A percentile compares a stretch with the other conserved stretches of the same genome.
Evolutionary conservation across 2,329 filamentous ascomycete species (phyloP).

Genomic region (Saccharata proteae): DNA sequence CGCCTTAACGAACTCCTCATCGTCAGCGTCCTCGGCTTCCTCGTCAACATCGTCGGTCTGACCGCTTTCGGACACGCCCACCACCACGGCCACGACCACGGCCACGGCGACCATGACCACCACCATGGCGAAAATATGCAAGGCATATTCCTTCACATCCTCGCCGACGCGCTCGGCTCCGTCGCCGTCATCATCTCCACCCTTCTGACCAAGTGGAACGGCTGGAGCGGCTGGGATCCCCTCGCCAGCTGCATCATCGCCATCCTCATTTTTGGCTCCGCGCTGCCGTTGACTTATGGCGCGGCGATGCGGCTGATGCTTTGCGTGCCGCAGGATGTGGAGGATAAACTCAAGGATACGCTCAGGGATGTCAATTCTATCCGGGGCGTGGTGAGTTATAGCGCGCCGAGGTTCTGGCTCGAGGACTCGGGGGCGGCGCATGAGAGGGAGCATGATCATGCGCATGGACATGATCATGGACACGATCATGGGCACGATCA

Average conservation of each 20-base stretch:
- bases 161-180: constrained; percentile 89
- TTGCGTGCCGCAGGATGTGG: constrained; percentile 69
- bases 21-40: constrained; percentile 73
- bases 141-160: constrained; percentile 89
- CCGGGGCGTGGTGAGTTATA: constrained; percentile 73
- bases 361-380: constrained; percentile 73
- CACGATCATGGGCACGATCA: constrained; percentile 23
- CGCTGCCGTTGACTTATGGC: constrained; percentile 74
- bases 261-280: constrained; percentile 82
- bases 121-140: constrained; percentile 97
- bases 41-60: constrained; percentile 88
- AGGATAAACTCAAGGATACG: constrained; percentile 79
- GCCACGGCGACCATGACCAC: constrained; percentile 25
- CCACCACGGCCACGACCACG: constrained; percentile 42
- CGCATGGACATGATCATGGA: constrained; percentile 9
- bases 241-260: constrained; percentile 90
- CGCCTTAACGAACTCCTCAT: constrained; percentile 76
- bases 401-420: constrained; percentile 84
- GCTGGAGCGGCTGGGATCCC: constrained; percentile 91
- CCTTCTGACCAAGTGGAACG: constrained; percentile 70
- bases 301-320: constrained; percentile 75
- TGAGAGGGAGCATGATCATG: constrained; percentile 25
- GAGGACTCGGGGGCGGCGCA: constrained; percentile 50
- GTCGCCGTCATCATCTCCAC: constrained; percentile 92
- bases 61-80: constrained; percentile 59